Conservation (phyloP, 805 yeast species). For the Candida loeiensis region DNA sequence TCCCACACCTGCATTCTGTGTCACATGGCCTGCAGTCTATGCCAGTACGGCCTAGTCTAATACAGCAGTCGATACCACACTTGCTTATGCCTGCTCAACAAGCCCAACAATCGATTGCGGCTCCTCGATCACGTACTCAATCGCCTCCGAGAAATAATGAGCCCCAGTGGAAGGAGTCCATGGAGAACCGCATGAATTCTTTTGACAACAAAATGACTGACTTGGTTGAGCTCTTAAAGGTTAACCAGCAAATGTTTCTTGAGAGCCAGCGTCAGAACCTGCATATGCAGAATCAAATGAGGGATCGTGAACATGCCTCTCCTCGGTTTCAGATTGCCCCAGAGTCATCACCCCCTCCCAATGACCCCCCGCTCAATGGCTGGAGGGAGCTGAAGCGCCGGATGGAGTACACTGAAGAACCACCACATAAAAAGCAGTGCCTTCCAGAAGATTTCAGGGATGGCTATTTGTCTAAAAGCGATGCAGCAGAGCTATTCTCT, state of each 20-base stretch:
- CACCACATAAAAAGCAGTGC: not conserved
- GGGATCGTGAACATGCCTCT: too few relatives aligned
- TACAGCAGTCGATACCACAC: too few relatives aligned
- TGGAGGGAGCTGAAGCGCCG: not conserved
- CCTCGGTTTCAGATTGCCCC: too few relatives aligned
- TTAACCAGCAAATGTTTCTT: slow-evolving; percentile 28
- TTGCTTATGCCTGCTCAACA: not conserved
- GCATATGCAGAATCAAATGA: not conserved
- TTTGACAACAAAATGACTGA: slow-evolving; percentile 38
- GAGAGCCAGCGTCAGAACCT: slow-evolving; percentile 16
- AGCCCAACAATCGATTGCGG: not conserved
- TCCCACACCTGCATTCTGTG: too few relatives aligned
- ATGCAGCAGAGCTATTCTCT: slow-evolving; percentile 47
- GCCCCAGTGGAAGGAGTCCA: slow-evolving; percentile 29
- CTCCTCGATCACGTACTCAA: not conserved
- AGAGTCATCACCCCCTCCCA: not conserved
- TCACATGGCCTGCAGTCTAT: too few relatives aligned
- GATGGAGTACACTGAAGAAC: not conserved
- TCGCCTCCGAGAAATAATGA: slow-evolving; percentile 10
- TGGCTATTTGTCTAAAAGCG: slow-evolving; percentile 31
- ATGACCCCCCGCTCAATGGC: too few relatives aligned
- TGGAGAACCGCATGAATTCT: slow-evolving; percentile 32
- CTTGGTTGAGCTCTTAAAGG: slow-evolving; percentile 32
- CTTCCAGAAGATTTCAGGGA: slow-evolving; percentile 35
- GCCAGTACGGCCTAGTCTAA: too few relatives aligned